Conservation (phyloP, 441 rosid genomes). For the Heliophila coronopifolia region DNA sequence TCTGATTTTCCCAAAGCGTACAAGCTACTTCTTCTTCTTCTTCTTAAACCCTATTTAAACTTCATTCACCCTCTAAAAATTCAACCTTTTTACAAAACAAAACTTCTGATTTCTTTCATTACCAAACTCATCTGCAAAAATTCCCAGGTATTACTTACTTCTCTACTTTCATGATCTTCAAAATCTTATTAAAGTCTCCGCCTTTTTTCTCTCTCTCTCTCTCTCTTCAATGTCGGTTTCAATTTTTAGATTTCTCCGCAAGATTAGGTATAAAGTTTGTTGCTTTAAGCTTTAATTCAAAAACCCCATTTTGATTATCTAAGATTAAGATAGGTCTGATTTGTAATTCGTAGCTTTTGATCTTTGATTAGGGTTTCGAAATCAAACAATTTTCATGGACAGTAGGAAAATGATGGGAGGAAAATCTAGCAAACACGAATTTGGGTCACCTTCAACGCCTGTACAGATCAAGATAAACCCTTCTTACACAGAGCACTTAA, state of each 20-base stretch:
- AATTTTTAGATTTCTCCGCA: slow-evolving; percentile 21
- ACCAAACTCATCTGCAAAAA: no score
- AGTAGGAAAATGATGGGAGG: slow-evolving; percentile 39
- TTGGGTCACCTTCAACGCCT: slow-evolving; percentile 25
- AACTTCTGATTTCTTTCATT: no score
- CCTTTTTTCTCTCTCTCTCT: slow-evolving; percentile 1
- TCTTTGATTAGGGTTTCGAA: slow-evolving; percentile 8
- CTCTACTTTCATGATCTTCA: no score
- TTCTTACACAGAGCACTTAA: slow-evolving; percentile 37
- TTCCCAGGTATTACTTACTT: no score
- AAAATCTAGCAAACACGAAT: slow-evolving; percentile 21
- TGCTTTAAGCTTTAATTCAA: slow-evolving; percentile 23
- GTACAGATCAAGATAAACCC: slow-evolving; percentile 30
- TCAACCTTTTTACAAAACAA: no score
- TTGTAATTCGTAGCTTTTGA: neutral
- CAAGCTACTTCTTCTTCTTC: no score
- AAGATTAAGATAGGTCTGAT: neutral
- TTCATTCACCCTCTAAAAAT: no score
- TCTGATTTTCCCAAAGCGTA: no score
- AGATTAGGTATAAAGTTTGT: slow-evolving; percentile 18
- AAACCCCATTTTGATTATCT: slow-evolving; percentile 9
- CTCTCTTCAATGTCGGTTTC: slow-evolving; percentile 16
- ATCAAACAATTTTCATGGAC: neutral
- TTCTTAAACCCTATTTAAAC: no score
- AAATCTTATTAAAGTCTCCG: no score